Percentiles rank a stretch among this genome's conserved stretches.
Evolutionary conservation across 495 filamentous ascomycete species (phyloP).

Genomic region (Rusavskia elegans): DNA sequence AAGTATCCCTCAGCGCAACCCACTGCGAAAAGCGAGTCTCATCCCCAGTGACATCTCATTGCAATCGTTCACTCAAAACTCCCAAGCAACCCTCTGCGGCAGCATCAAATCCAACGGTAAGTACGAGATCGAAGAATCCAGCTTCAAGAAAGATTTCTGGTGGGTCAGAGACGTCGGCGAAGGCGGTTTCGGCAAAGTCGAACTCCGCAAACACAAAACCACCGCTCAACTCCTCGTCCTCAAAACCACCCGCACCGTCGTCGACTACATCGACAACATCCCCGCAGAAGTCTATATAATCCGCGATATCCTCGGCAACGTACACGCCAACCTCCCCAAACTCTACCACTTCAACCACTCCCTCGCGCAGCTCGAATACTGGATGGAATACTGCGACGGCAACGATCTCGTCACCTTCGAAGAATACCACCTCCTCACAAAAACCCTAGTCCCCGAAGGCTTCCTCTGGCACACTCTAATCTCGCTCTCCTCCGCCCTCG

Average conservation of each 20-base stretch:
- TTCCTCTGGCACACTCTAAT: slow-evolving; percentile 1
- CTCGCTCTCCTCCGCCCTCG: not conserved
- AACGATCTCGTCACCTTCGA: not conserved
- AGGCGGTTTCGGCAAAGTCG: not conserved
- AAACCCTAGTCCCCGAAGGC: not conserved
- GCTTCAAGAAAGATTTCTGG: not conserved
- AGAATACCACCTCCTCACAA: not conserved
- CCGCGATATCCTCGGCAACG: not conserved
- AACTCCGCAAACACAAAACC: not conserved
- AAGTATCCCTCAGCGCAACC: too few relatives aligned
- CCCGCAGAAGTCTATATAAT: not conserved
- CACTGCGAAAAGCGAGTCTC: not conserved
- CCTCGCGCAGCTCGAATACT: not conserved
- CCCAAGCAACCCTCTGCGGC: not conserved
- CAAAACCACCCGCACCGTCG: not conserved
- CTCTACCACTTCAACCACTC: not conserved
- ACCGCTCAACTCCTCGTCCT: not conserved
- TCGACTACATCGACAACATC: not conserved
- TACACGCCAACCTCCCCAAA: not conserved
- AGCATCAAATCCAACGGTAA: not conserved
- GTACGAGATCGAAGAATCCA: not conserved
- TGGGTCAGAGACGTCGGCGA: not conserved
- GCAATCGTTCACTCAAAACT: not conserved
- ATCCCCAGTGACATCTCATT: not conserved
- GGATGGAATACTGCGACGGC: not conserved